Evolutionary conservation across 805 yeast genomes (phyloP).

Genomic region (Saccharomyces mikatae): DNA sequence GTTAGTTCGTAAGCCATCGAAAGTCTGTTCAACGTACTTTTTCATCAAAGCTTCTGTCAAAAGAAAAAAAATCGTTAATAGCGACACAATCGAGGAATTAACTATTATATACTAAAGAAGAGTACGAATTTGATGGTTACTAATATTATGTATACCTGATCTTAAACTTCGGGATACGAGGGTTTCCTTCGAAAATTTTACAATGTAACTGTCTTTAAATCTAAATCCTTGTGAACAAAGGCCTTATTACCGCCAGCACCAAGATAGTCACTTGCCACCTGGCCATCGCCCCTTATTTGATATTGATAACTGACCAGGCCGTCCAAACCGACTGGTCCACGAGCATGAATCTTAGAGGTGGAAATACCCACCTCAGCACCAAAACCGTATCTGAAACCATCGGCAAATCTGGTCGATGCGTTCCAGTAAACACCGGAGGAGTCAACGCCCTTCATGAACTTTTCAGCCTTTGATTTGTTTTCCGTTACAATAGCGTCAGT

Average conservation of each 20-base stretch:
- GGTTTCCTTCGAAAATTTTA: conserved; percentile 5
- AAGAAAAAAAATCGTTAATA: not conserved
- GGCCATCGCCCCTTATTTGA: conserved; percentile 87
- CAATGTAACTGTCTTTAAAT: conserved; percentile 28
- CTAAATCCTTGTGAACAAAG: conserved; percentile 65
- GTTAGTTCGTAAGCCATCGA: not conserved
- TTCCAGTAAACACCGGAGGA: conserved; percentile 98
- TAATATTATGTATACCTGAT: not conserved
- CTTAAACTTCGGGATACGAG: not conserved
- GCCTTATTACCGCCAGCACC: conserved; percentile 86
- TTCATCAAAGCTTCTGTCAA: not conserved
- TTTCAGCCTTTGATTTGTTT: conserved; percentile 58
- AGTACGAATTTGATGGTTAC: not conserved
- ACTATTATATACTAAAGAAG: not conserved
- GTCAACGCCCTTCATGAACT: conserved; percentile 77
- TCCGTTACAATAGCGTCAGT: conserved; percentile 89
- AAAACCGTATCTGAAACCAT: conserved; percentile 96
- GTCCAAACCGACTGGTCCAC: conserved; percentile 98
- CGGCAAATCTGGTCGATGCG: conserved; percentile 94
- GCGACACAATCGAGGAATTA: not conserved
- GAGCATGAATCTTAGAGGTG: conserved; percentile 92
- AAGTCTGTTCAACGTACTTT: not conserved
- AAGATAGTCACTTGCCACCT: conserved; percentile 79
- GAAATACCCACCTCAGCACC: conserved; percentile 98
- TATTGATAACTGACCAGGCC: conserved; percentile 95